These are phyloP conservation scores for Cytospora mali DNA, from an alignment of 2,329 filamentous ascomycete genomes.

Conservation along the genomic window DNA sequence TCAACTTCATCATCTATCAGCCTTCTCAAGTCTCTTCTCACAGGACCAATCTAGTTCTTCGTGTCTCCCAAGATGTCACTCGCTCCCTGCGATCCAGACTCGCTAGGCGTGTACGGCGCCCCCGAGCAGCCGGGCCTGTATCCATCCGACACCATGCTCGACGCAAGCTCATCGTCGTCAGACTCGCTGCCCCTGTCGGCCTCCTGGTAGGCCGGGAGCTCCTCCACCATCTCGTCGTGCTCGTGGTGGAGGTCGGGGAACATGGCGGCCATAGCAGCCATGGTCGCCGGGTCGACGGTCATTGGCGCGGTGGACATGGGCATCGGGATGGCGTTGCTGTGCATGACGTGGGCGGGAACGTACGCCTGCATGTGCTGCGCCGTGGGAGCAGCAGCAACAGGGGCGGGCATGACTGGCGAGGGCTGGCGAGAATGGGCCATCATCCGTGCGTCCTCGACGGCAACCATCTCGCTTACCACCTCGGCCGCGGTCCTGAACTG, in stretches of 20 bases:
- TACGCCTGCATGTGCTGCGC: conserved; percentile 10
- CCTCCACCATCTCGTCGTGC: conserved; percentile 37
- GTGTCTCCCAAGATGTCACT: conserved; percentile 32
- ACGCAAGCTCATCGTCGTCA: conserved; percentile 34
- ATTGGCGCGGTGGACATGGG: conserved; percentile 16
- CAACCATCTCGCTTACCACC: conserved; percentile 49
- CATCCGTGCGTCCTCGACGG: conserved; percentile 45
- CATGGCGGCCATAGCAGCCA: conserved; percentile 36
- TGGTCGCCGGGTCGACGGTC: conserved; percentile 23
- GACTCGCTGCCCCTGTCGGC: conserved; percentile 32
- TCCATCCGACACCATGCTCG: conserved; percentile 46
- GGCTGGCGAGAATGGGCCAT: conserved; percentile 20
- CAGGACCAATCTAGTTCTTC: conserved; percentile 29
- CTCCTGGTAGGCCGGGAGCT: conserved; percentile 47
- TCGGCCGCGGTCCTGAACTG: conserved; percentile 50
- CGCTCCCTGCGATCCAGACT: conserved; percentile 27
- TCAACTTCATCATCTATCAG: neutral
- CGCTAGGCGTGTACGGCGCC: conserved; percentile 33
- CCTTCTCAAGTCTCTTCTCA: neutral
- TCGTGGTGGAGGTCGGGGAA: conserved; percentile 35
- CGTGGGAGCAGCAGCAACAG: conserved; percentile 1
- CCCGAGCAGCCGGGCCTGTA: conserved; percentile 41
- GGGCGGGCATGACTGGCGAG: neutral
- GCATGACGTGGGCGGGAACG: conserved; percentile 22
- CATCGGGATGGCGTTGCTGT: conserved; percentile 15